Conservation (phyloP, 192 early-diverging fungal genomes). For the Coemansia brasiliensis region DNA sequence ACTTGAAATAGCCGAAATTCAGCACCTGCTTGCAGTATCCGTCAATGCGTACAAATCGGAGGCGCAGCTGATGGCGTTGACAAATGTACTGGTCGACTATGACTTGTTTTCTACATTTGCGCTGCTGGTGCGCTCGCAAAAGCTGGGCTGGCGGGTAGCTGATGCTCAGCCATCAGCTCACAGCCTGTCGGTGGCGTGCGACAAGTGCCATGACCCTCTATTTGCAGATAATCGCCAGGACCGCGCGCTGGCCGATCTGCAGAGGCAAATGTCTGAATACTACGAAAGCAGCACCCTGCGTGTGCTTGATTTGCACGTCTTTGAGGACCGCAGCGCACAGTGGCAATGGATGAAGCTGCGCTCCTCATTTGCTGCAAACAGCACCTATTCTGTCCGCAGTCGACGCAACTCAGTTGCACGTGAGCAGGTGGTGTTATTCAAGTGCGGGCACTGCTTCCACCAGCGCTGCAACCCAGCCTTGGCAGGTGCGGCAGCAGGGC, state of each 20-base stretch:
- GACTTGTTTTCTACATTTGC: slow-evolving; percentile 49
- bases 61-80: slow-evolving; percentile 50
- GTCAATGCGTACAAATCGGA: slow-evolving; percentile 55
- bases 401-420: slow-evolving; percentile 2
- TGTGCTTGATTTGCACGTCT: slow-evolving; percentile 51
- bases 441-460: slow-evolving; percentile 48
- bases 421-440: slow-evolving; percentile 39
- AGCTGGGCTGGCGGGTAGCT: slow-evolving; percentile 42
- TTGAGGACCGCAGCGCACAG: slow-evolving; percentile 48
- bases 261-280: slow-evolving; percentile 37
- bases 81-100: slow-evolving; percentile 48
- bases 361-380: slow-evolving; percentile 19
- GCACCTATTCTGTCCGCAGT: slow-evolving; percentile 1
- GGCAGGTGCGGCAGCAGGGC: slow-evolving; percentile 6
- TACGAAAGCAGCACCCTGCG: slow-evolving; percentile 38
- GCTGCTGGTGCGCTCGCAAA: slow-evolving; percentile 51
- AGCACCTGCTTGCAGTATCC: slow-evolving; percentile 47
- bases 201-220: slow-evolving; percentile 24
- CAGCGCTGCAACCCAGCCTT: slow-evolving; percentile 21
- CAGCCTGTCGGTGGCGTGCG: slow-evolving; percentile 1
- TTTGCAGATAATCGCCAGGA: slow-evolving; percentile 43
- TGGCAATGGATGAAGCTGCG: slow-evolving; percentile 57
- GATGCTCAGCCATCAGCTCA: slow-evolving; percentile 3
- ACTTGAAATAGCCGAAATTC: slow-evolving; percentile 46
- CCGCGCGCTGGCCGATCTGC: slow-evolving; percentile 28